Evolutionary conservation across 2,329 filamentous ascomycete species (phyloP), one percentile per base, ranked within the genome.

Genomic region (Endothia cerciana): DNA sequence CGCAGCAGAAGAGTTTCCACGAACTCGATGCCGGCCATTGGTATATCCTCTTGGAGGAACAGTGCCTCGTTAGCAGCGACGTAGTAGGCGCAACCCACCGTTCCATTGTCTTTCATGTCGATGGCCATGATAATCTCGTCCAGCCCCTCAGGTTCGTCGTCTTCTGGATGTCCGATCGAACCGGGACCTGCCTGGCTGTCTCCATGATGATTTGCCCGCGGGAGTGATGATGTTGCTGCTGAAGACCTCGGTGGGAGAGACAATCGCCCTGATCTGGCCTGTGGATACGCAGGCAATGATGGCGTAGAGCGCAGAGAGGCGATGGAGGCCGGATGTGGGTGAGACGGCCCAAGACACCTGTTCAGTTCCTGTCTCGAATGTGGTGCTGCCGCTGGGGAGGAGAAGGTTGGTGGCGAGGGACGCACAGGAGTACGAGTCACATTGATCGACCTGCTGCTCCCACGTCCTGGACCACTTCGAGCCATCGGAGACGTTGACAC

Each of bases 21-120:
- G 15, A 89, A 79, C 43, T 92, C 88, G n/a, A 87, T 75, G n/a
- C 87, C 88, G 4, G 89, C 90, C 70, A 87, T 82, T 19, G 86
- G 82, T 11, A 92, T 83, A 70, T 97, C 94, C 73, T 94, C 89
- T 74, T 96, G 88, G 53, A 97, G 82, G 66, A 86, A 90, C 3
- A 97, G 77, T 43, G 83, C 87, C 72, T 91, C 89, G 47, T 93
- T 87, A 33, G 83, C 79, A 6, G 89, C 88, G 57, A 89, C 81
- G 74, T 94, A 97, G 74, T 94, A 97, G 56, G 92, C 90, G 75
- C 93, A 97, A 0, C 94, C 94, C 22, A 97, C 82, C 0, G 85
- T 88, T 0, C 86, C 88, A 38, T 86, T 84, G n/a, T 89, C 85
- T 68, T 85, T 87, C 74, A 94, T 82, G 66, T 96, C 89, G 30